A percentile compares a stretch with the other conserved stretches of the same genome.
phyloP scores from a whole-genome alignment of 441 rosid genomes.

The Caryocar brasiliense region DNA sequence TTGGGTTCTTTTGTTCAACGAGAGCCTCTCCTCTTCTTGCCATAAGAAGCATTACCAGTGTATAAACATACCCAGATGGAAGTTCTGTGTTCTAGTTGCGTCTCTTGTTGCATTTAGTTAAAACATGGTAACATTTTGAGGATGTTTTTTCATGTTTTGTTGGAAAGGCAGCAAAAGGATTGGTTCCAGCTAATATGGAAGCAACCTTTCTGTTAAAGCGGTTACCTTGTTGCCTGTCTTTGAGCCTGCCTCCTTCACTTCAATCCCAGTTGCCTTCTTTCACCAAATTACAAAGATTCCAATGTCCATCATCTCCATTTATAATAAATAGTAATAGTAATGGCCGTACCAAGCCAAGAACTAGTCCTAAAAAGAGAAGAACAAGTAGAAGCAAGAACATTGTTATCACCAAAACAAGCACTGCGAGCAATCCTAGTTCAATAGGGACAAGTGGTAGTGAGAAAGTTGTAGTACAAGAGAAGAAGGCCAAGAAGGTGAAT shows the following conservation, averaged over 20 bases:
- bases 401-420: constrained; percentile 17
- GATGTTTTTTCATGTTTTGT: too few species aligned
- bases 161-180: too few species aligned
- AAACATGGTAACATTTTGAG: too few species aligned
- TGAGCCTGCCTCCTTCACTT: constrained; percentile 16
- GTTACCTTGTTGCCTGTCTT: constrained; percentile 8
- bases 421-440: neutral
- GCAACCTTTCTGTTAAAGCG: constrained; percentile 12
- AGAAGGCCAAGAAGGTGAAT: constrained; percentile 15
- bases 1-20: too few species aligned
- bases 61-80: too few species aligned
- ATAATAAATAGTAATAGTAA: constrained; percentile 19
- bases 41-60: too few species aligned
- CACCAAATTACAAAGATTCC: constrained; percentile 10
- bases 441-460: constrained; percentile 3
- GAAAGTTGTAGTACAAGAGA: neutral
- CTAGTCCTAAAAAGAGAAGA: constrained; percentile 26
- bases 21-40: too few species aligned
- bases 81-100: too few species aligned
- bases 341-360: constrained; percentile 21
- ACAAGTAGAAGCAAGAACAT: neutral
- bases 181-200: constrained; percentile 15
- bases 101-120: too few species aligned
- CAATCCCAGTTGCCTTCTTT: constrained; percentile 25
- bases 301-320: constrained; percentile 10